Conservation (phyloP, 192 early-diverging fungal genomes). For the Umbelopsis isabellina region DNA sequence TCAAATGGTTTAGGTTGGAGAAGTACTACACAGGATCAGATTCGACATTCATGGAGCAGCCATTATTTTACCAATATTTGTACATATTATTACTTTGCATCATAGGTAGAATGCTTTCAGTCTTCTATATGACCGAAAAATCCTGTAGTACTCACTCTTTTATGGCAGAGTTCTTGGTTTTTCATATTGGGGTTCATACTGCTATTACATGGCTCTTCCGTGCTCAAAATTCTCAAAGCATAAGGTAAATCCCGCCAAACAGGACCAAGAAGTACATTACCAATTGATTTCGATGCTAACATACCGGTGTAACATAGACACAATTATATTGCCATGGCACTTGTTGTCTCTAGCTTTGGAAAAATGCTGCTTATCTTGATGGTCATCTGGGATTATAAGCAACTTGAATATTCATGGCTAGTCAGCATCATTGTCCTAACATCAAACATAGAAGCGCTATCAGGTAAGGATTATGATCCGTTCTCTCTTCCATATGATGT, state of each 20-base stretch:
- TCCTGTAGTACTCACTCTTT: not conserved
- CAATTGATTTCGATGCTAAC: too few species aligned
- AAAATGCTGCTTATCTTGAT: constrained; percentile 86
- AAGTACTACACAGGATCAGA: constrained; percentile 59
- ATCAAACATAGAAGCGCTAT: constrained; percentile 74
- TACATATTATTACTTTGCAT: constrained; percentile 74
- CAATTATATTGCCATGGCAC: constrained; percentile 67
- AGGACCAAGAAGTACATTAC: too few species aligned
- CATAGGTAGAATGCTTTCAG: constrained; percentile 48
- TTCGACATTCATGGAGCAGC: constrained; percentile 63
- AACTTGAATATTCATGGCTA: constrained; percentile 81
- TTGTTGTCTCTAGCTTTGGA: constrained; percentile 86
- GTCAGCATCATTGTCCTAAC: constrained; percentile 76
- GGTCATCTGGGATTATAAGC: constrained; percentile 91
- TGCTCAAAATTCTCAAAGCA: constrained; percentile 19
- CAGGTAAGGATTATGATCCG: constrained; percentile 6
- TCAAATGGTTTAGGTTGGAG: constrained; percentile 91
- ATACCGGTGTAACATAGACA: constrained; percentile 39
- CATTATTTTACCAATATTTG: constrained; percentile 73
- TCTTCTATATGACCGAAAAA: not conserved
- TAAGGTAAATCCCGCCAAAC: constrained; percentile 22
- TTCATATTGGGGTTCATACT: constrained; percentile 59
- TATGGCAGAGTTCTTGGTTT: constrained; percentile 56
- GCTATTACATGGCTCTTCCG: constrained; percentile 45
- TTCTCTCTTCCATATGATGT: constrained; percentile 20